Evolutionary conservation across 805 yeast genomes (phyloP), one percentile per base, ranked within the genome.

Genomic region (Lipomyces lipofer): DNA sequence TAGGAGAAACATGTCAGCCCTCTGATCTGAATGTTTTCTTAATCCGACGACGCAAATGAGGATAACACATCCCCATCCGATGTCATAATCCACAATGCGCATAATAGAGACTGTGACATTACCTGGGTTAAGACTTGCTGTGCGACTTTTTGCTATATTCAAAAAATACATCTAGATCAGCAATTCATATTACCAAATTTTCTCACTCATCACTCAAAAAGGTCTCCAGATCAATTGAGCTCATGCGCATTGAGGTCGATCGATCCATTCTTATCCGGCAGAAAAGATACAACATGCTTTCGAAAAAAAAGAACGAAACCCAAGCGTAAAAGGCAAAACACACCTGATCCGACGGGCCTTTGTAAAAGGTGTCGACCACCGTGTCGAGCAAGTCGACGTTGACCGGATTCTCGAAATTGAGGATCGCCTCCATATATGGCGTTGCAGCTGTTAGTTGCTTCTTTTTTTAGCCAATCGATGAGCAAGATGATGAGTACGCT

Each of bases 361-460:
- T 77, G 72, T 86, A 94, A 68, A 94, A 89, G 4, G 92, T 79
- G 52, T 82, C 86, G 28, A 92, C 98, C 24, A 91, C 86, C 52
- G 79, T 82, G 72, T 94, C 99, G 64, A 94, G 78, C 54, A 86
- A 73, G 47, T 73, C 75, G 63, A 92, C 81, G 73, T 94, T 96
- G 63, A 92, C 77, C 38, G 89, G 97, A 65, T 80, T 81, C 43
- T 65, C 58, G 73, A 92, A 91, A 73, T 92, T 96, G 64, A 94
- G 81, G 67, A 94, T 79, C 46, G 85, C 76, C 63, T 92, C 97
- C 98, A 92, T 92, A 12, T 36, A n/a, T n/a, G n/a, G n/a, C n/a
- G n/a, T n/a, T n/a, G n/a, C n/a, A n/a, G n/a, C n/a, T n/a, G n/a
- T n/a, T n/a, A n/a, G n/a, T n/a, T n/a, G n/a, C n/a, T n/a, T n/a